These are phyloP conservation scores for Paspalum notatum DNA, from an alignment of 176 grass and related monocot genomes.

Conservation along the genomic window DNA sequence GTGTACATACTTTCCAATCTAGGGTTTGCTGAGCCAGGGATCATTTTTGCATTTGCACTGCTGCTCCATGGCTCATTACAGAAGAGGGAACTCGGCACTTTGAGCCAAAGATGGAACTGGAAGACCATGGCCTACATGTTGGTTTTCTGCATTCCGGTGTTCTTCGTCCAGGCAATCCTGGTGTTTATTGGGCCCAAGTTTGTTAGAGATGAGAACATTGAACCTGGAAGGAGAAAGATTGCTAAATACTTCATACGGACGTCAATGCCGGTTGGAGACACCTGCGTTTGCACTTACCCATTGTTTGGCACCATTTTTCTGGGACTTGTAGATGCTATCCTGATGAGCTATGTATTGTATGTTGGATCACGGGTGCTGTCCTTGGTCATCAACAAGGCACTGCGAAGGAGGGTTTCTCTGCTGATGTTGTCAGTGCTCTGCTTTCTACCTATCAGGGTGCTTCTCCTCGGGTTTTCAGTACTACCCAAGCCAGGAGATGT, in stretches of 20 bases:
- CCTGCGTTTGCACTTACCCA: constrained; percentile 82
- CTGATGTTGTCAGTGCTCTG: constrained; percentile 69
- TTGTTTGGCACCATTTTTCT: constrained; percentile 82
- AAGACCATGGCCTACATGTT: constrained; percentile 76
- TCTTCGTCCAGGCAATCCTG: constrained; percentile 56
- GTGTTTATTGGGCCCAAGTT: constrained; percentile 75
- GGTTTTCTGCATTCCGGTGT: constrained; percentile 75
- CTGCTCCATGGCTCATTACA: constrained; percentile 84
- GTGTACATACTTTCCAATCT: constrained; percentile 88
- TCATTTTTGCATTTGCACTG: constrained; percentile 78
- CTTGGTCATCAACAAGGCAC: constrained; percentile 82
- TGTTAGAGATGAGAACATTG: constrained; percentile 53
- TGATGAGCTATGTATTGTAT: constrained; percentile 81
- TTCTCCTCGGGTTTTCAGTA: constrained; percentile 86
- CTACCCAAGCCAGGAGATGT: constrained; percentile 58
- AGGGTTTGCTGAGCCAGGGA: constrained; percentile 93
- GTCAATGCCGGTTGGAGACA: constrained; percentile 43
- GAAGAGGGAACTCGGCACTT: constrained; percentile 68
- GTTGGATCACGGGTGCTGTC: constrained; percentile 66
- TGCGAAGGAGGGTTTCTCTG: constrained; percentile 75
- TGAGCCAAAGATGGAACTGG: constrained; percentile 81
- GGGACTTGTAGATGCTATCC: constrained; percentile 67
- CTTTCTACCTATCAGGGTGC: constrained; percentile 73
- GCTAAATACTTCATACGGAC: constrained; percentile 69
- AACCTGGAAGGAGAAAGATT: constrained; percentile 52